Evolutionary conservation across 2,329 filamentous ascomycete genomes (phyloP), one percentile per base, ranked within the genome.

Genomic region (Fusarium subtropicale): DNA sequence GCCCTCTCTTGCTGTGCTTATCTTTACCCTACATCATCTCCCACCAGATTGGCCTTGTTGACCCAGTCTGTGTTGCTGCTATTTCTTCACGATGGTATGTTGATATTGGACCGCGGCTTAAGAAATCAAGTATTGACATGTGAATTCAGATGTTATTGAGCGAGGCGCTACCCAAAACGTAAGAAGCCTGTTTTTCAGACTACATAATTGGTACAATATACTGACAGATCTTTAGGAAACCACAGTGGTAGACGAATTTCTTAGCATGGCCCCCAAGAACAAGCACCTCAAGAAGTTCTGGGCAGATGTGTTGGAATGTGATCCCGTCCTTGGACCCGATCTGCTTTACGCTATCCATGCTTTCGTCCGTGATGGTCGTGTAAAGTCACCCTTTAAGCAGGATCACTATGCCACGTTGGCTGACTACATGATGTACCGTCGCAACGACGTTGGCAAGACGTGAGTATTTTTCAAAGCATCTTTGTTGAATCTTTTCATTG

Each of bases 361-460:
- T 3, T 66, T 60, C 7, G 63, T 66, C n/a, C 34, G 33, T 9
- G 61, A 60, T 33, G 61, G 63, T 3, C 63, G 63, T 7, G 31
- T 46, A 2, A 54, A 66, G 18, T 66, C 63, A 1, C 61, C 61
- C 2, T 66, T 66, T 6, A 66, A 66, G 24, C 63, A 66, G 36
- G 62, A 60, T 3, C n/a, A 51, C n/a, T 66, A 66, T 7, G 15
- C 28, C 9, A 53, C 46, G 4, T 10, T 60, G 4, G 41, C 55
- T 0, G 63, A 66, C 15, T 66, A 66, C 20, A 33, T 66, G 10
- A 15, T 42, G 1, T 66, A 66, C 33, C 56, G 63, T 6, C 55
- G 61, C 5, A 54, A 60, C 0, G 63, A 66, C 1, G 34, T 66
- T 15, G 63, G 61, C 10, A 66, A 66, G 16, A 33, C 33, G 63